Evolutionary conservation across 768 basidiomycete species (phyloP).

Genomic region (Podaxis rugospora): DNA sequence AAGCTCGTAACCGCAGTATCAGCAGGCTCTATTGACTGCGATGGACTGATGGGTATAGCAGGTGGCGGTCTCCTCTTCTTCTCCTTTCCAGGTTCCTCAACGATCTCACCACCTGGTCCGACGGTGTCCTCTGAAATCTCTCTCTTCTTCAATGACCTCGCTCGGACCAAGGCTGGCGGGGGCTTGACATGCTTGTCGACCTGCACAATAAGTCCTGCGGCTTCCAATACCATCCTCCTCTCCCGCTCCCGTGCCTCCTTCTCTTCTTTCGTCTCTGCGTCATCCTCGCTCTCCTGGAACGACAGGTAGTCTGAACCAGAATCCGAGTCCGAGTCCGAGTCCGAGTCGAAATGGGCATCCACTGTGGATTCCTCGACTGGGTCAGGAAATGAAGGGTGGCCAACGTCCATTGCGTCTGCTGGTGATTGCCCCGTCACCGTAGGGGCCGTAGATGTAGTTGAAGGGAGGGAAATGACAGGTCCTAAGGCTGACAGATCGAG

Average conservation of each 20-base stretch:
- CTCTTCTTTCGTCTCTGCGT: constrained; percentile 45
- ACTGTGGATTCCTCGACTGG: neutral
- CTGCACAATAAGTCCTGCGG: constrained; percentile 81
- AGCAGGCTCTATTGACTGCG: neutral
- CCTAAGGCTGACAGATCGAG: neutral
- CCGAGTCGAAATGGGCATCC: constrained; percentile 19
- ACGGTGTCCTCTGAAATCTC: neutral
- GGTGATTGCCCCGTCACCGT: neutral
- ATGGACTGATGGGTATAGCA: constrained; percentile 1
- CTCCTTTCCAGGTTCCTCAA: neutral
- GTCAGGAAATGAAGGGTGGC: neutral
- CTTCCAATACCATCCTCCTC: constrained; percentile 78
- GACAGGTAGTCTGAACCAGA: constrained; percentile 32
- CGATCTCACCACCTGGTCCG: neutral
- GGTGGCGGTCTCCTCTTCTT: constrained; percentile 13
- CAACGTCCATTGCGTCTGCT: neutral
- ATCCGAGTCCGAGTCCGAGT: constrained; percentile 27
- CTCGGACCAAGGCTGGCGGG: constrained; percentile 36
- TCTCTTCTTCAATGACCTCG: constrained; percentile 18
- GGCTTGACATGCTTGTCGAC: constrained; percentile 46
- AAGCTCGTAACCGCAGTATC: neutral
- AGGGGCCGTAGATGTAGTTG: neutral
- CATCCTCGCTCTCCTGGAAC: constrained; percentile 34
- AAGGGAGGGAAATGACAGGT: neutral
- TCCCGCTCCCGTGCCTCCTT: constrained; percentile 65